phyloP scores from a whole-genome alignment of 2,329 filamentous ascomycete species.

The Fusarium vanettenii region DNA sequence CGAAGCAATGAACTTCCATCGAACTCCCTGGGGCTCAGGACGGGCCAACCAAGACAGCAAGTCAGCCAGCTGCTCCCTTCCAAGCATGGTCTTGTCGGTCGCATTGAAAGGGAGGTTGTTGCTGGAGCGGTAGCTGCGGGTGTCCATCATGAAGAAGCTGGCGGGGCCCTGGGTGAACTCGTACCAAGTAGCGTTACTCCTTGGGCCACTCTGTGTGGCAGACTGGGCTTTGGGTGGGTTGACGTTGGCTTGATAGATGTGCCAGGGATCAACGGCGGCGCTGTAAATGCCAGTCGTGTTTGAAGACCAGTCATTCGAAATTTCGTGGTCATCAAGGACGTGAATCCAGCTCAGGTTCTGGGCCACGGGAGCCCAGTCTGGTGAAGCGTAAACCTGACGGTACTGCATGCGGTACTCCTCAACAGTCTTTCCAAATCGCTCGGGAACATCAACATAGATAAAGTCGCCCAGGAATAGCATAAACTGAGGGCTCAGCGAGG shows the following conservation, averaged over 20 bases:
- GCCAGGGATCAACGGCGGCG: slow-evolving; percentile 85
- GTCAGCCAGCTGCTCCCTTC: slow-evolving; percentile 80
- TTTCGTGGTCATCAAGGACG: slow-evolving; percentile 96
- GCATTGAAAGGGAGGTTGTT: slow-evolving; percentile 70
- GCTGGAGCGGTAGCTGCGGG: slow-evolving; percentile 84
- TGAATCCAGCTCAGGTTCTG: slow-evolving; percentile 96
- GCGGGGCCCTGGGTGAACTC: slow-evolving; percentile 90
- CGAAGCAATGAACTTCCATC: slow-evolving; percentile 93
- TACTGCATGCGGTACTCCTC: slow-evolving; percentile 92
- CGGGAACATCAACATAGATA: slow-evolving; percentile 90
- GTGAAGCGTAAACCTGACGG: slow-evolving; percentile 93
- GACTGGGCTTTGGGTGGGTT: slow-evolving; percentile 80
- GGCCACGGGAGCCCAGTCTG: slow-evolving; percentile 83
- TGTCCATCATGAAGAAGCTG: slow-evolving; percentile 95
- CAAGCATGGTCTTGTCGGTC: slow-evolving; percentile 86
- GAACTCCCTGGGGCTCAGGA: slow-evolving; percentile 79
- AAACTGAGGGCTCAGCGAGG: slow-evolving; percentile 78
- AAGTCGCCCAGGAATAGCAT: slow-evolving; percentile 90
- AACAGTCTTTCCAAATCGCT: slow-evolving; percentile 76
- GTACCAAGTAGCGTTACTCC: slow-evolving; percentile 80
- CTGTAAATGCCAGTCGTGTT: slow-evolving; percentile 85
- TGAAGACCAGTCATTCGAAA: slow-evolving; percentile 90
- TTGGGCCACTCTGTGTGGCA: slow-evolving; percentile 53
- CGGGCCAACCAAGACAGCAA: slow-evolving; percentile 80
- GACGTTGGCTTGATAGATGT: slow-evolving; percentile 83